Evolutionary conservation across 2,329 filamentous ascomycete species (phyloP).

Genomic region (Berkeleyomyces basicola): DNA sequence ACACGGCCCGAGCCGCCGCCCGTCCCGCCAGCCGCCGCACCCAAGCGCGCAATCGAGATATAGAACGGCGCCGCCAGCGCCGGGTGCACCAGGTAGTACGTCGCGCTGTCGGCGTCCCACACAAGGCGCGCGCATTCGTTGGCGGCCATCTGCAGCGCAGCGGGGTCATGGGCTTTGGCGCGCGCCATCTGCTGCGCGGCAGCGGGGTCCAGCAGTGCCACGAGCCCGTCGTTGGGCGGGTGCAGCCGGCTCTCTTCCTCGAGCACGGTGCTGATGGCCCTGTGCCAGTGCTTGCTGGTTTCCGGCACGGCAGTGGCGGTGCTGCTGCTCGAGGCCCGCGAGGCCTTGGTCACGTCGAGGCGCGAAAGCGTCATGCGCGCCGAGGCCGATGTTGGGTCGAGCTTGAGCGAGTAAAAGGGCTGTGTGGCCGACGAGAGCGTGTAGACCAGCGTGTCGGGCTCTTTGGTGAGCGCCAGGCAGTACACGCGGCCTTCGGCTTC

Average conservation of each 20-base stretch:
- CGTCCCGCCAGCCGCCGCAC: slow-evolving; percentile 20
- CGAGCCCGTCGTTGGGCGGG: slow-evolving; percentile 42
- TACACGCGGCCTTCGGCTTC: slow-evolving; percentile 40
- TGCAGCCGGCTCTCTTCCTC: slow-evolving; percentile 37
- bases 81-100: slow-evolving; percentile 47
- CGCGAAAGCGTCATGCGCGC: slow-evolving; percentile 42
- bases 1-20: slow-evolving; percentile 32
- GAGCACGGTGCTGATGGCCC: slow-evolving; percentile 40
- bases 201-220: slow-evolving; percentile 52
- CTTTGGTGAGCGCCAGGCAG: slow-evolving; percentile 39
- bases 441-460: slow-evolving; percentile 47
- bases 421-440: slow-evolving; percentile 44
- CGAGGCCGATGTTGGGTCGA: slow-evolving; percentile 47
- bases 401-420: slow-evolving; percentile 49
- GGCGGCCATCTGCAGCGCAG: slow-evolving; percentile 45
- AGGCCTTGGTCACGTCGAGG: slow-evolving; percentile 42
- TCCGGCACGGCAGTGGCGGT: slow-evolving; percentile 18
- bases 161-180: slow-evolving; percentile 32
- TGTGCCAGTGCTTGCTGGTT: slow-evolving; percentile 34
- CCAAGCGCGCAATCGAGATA: slow-evolving; percentile 39
- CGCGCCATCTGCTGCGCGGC: slow-evolving; percentile 47
- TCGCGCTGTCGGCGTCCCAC: slow-evolving; percentile 47
- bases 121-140: slow-evolving; percentile 53
- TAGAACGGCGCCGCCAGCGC: slow-evolving; percentile 47
- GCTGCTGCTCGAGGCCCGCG: slow-evolving; percentile 28